Conservation (phyloP, 2,329 filamentous ascomycete species). For the Monosporascus sp. region DNA sequence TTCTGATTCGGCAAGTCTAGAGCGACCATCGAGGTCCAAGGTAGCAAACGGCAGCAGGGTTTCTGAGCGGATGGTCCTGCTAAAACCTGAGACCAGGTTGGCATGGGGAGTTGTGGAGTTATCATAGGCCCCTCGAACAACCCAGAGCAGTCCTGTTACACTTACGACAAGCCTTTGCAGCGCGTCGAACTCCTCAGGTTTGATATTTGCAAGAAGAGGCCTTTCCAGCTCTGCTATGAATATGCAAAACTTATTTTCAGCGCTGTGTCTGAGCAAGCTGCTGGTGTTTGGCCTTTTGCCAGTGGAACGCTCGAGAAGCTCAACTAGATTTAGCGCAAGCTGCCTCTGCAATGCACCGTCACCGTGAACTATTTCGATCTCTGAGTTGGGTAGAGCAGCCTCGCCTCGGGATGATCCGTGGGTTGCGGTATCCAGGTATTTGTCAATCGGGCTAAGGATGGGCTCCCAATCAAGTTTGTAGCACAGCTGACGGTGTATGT, state of each 20-base stretch:
- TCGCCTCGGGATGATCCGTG: slow-evolving; percentile 4
- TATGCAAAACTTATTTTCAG: slow-evolving; percentile 34
- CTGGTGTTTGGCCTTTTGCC: slow-evolving; percentile 28
- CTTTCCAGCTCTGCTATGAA: slow-evolving; percentile 40
- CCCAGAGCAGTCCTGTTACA: slow-evolving; percentile 30
- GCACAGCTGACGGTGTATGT: slow-evolving; percentile 36
- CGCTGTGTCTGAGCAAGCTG: slow-evolving; percentile 23
- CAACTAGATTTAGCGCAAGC: slow-evolving; percentile 29
- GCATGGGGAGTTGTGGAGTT: slow-evolving; percentile 26
- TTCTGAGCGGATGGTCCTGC: slow-evolving; percentile 29
- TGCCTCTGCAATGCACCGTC: slow-evolving; percentile 26
- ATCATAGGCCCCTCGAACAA: slow-evolving; percentile 29
- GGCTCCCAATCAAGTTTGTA: slow-evolving; percentile 43
- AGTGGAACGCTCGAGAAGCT: slow-evolving; percentile 26
- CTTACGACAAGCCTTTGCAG: slow-evolving; percentile 24
- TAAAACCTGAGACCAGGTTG: slow-evolving; percentile 29
- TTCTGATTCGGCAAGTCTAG: slow-evolving; percentile 12
- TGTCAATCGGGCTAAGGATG: slow-evolving; percentile 25
- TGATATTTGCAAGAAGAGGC: slow-evolving; percentile 37
- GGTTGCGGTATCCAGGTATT: slow-evolving; percentile 6
- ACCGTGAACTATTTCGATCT: slow-evolving; percentile 35
- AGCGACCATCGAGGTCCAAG: slow-evolving; percentile 24
- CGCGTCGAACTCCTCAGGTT: slow-evolving; percentile 30
- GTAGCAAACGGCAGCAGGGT: slow-evolving; percentile 28
- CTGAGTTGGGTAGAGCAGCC: slow-evolving; percentile 15